Evolutionary conservation across 257 asterid genomes (phyloP), one percentile per base, ranked within the genome.

Genomic region (Rehmannia glutinosa): DNA sequence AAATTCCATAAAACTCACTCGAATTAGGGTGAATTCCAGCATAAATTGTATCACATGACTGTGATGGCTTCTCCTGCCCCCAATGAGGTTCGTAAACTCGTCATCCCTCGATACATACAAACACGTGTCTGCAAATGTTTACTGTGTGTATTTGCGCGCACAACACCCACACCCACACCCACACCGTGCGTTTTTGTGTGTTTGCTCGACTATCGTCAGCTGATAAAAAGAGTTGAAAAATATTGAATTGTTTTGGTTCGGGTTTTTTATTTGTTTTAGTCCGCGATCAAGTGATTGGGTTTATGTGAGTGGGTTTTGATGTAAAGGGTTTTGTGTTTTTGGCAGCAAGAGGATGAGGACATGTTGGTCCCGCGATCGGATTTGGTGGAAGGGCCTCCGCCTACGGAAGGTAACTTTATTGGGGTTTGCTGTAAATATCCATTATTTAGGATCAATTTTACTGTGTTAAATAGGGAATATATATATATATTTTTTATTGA

Each of bases 291-390:
- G 77, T 55, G 73, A 63, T 56, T 36, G 66, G 75, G 67, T 46
- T 60, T 52, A 1, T 42, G 11, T 23, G 60, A 33, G 69, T 51
- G n/a, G 50, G 64, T 70, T 60, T 52, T 45, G 28, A 63, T 51
- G 45, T 45, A 15, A 16, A n/a, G 21, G 47, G 25, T 54, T 23
- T 33, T 42, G 45, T 39, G 8, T 30, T 66, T 73, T 72, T 68
- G 78, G 86, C 84, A 88, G 80, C 91, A 82, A 60, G 86, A 82
- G 76, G 96, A 91, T 36, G 91, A 84, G 75, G 95, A 91, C 75
- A 86, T 88, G 96, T 78, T 86, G 75, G 96, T 85, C 73, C 93
- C 91, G n/a, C 83, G 81, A 73, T 57, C 92, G 33, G 88, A 83
- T 60, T 53, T 80, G 61, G 96, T 81, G 62, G 90, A 91, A 74